Base-by-base conservation (phyloP, 345 rosid genomes). In the Corymbia maculata region DNA sequence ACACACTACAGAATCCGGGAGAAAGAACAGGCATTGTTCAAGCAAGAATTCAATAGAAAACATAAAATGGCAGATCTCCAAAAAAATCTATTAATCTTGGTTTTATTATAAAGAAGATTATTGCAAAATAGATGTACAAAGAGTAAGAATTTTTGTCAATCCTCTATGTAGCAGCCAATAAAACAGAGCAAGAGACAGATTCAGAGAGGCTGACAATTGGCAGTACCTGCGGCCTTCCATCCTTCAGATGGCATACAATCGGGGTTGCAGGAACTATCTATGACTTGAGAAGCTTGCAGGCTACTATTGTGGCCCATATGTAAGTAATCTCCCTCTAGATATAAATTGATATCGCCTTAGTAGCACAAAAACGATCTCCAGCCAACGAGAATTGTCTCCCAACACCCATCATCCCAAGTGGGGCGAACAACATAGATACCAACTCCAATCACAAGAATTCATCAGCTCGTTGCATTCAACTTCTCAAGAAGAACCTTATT, bases 401-500 rank as follows among this genome's bases (percentile, higher is more conserved):
- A 36, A 36, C 47, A 36, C 82, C 82, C 82, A 75, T 75, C 49
- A 75, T 75, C 47, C 47, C 82, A 36, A 75, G 82, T 36, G 82
- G 49, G 82, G 49, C 3, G 24, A 68, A 75, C 82, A 42, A 36
- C 84, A 75, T 75, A 19, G 28, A 75, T 42, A 75, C 28, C 49
- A 75, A 42, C 84, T 75, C 84, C 84, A 75, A 75, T 75, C 17
- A 64, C 17, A 2, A 64, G 17, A 84, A 85, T 6, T 68, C 87
- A 82, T 95, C 91, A 97, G 86, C 92, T 90, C 88, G 91, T 85
- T 53, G 91, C 94, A 89, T 94, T 96, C 85, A 96, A 89, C 93
- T 96, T 96, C 93, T 96, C 94, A 45, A 91, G 14, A 75, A 97
- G 99, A 86, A 96, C 93, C 91, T 96, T 96, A 95, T 95, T 96